Percentiles rank a stretch among this genome's conserved stretches.
Evolutionary conservation across 2,329 filamentous ascomycete genomes (phyloP).

Genomic region (Botrytis cinerea): DNA sequence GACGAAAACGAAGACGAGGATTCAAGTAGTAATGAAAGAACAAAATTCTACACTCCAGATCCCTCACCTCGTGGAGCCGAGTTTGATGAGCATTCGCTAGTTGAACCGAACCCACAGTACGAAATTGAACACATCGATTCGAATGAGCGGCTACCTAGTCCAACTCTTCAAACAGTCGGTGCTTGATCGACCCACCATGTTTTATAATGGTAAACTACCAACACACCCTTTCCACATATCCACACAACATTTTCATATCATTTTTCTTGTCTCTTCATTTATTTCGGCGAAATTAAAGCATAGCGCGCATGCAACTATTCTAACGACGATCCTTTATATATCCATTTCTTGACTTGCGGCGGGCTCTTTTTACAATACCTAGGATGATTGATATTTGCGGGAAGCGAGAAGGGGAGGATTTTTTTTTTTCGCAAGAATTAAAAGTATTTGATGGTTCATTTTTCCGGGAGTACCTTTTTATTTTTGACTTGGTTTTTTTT

Average conservation of each 20-base stretch:
- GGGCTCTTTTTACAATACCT: slow-evolving; percentile 11
- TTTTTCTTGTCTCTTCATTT: slow-evolving; percentile 16
- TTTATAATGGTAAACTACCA: background rate
- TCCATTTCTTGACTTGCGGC: slow-evolving; percentile 21
- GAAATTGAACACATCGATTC: background rate
- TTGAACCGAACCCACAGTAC: slow-evolving; percentile 1
- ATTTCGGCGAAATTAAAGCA: slow-evolving; percentile 4
- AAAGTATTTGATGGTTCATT: slow-evolving; percentile 11
- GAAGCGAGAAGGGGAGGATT: slow-evolving; percentile 4
- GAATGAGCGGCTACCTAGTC: slow-evolving; percentile 17
- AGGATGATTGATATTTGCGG: slow-evolving; percentile 15
- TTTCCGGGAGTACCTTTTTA: slow-evolving; percentile 12
- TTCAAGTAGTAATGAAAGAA: slow-evolving; percentile 24
- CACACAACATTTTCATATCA: slow-evolving; percentile 14
- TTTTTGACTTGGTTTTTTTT: background rate
- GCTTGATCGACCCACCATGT: background rate
- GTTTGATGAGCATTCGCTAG: slow-evolving; percentile 7
- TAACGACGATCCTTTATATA: slow-evolving; percentile 23
- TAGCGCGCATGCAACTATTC: slow-evolving; percentile 15
- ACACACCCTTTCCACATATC: background rate
- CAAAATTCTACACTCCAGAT: slow-evolving; percentile 32
- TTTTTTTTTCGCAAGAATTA: slow-evolving; percentile 11
- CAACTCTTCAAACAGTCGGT: slow-evolving; percentile 3
- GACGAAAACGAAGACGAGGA: slow-evolving; percentile 35
- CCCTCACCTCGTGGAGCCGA: background rate